phyloP scores from a whole-genome alignment of 139 green algal genomes.

The Zygnema circumcarinatum region DNA sequence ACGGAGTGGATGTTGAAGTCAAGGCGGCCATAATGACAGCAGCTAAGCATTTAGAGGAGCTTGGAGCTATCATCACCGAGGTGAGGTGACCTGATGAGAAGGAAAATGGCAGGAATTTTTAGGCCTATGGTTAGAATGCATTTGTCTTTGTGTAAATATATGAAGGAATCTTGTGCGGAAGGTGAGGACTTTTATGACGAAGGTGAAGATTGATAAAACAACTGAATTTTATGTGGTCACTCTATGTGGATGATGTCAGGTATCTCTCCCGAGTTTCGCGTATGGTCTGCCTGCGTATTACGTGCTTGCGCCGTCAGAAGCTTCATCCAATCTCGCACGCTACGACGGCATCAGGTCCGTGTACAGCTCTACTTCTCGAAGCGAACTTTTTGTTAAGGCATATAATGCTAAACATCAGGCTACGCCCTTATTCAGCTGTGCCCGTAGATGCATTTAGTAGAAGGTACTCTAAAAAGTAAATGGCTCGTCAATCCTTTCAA shows the following conservation, averaged over 20 bases:
- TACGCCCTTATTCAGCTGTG: not conserved
- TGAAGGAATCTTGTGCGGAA: no score
- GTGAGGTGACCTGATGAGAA: no score
- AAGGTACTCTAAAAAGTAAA: not conserved
- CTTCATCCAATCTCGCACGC: conserved; percentile 91
- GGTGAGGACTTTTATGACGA: no score
- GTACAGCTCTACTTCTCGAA: not conserved
- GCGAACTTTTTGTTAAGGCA: not conserved
- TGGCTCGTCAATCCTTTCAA: not conserved
- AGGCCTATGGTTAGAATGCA: no score
- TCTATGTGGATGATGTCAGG: no score
- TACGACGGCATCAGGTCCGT: conserved; percentile 95
- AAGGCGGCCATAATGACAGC: conserved; percentile 66
- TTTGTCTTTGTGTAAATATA: no score
- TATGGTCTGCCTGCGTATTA: conserved; percentile 95
- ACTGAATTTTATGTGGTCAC: no score
- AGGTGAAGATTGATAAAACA: no score
- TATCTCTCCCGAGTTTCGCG: conserved; percentile 80
- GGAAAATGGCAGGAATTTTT: no score
- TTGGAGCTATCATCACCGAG: conserved; percentile 81
- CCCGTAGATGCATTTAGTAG: not conserved
- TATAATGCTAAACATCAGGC: not conserved
- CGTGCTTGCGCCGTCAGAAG: conserved; percentile 90
- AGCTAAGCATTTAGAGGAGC: conserved; percentile 71
- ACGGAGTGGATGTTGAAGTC: conserved; percentile 75